Percentiles rank a stretch among this genome's conserved stretches.
phyloP scores from a whole-genome alignment of 2,329 filamentous ascomycete genomes.

The Lasiodiplodia sp. region DNA sequence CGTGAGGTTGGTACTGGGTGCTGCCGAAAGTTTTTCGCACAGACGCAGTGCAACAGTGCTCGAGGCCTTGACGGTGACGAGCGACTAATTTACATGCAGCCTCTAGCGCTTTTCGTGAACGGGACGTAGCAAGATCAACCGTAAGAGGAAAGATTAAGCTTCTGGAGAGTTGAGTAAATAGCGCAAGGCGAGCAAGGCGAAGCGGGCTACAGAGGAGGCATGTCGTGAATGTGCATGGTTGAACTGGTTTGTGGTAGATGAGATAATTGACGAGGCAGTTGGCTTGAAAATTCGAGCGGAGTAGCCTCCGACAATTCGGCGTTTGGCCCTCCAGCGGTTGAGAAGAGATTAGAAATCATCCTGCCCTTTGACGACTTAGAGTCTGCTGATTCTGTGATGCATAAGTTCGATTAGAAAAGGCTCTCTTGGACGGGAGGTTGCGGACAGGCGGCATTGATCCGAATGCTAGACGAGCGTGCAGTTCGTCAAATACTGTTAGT shows the following conservation, averaged over 20 bases:
- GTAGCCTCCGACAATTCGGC: background rate
- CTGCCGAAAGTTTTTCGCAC: slow-evolving; percentile 9
- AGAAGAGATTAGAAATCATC: background rate
- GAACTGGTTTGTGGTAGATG: background rate
- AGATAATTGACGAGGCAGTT: background rate
- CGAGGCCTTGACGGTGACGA: background rate
- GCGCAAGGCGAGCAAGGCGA: background rate
- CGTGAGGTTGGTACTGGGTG: slow-evolving; percentile 14
- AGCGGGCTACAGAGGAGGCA: background rate
- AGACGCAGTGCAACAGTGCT: slow-evolving; percentile 12
- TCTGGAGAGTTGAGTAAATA: background rate
- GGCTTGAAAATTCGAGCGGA: background rate
- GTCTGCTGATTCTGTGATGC: background rate
- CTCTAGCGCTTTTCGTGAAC: background rate
- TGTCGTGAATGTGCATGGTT: background rate
- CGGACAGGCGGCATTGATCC: background rate
- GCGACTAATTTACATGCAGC: slow-evolving; percentile 12
- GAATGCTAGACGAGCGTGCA: background rate
- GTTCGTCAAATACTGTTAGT: background rate
- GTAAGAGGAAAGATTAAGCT: slow-evolving; percentile 2
- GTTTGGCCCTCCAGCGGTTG: background rate
- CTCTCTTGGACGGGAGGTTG: background rate
- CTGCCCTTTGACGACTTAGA: background rate
- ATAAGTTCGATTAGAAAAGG: background rate
- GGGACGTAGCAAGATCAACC: background rate